A percentile compares a stretch with the other conserved stretches of the same genome.
Evolutionary conservation across 192 early-diverging fungal genomes (phyloP).

Genomic region (Entomortierella lignicola): DNA sequence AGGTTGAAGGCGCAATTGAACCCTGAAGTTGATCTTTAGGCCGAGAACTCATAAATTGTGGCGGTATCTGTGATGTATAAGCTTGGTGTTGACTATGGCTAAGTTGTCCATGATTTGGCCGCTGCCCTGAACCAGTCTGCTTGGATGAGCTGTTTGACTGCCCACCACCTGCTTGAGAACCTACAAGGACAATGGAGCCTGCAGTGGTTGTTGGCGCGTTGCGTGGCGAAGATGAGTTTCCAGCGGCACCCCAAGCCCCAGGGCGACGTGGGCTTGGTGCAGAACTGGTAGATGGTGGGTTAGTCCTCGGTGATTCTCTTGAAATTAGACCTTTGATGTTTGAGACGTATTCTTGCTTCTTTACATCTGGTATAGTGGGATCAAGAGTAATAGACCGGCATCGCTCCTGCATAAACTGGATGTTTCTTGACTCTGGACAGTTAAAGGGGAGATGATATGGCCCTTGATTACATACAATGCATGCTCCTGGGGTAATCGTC

Average conservation of each 20-base stretch:
- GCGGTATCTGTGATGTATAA: slow-evolving; percentile 19
- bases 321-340: slow-evolving; percentile 40
- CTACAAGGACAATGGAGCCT: slow-evolving; percentile 1
- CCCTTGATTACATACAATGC: slow-evolving; percentile 47
- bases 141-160: slow-evolving; percentile 18
- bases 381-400: slow-evolving; percentile 48
- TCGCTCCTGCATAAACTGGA: slow-evolving; percentile 48
- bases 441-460: slow-evolving; percentile 51
- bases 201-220: slow-evolving; percentile 9
- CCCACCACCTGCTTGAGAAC: slow-evolving; percentile 11
- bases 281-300: background rate
- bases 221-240: background rate
- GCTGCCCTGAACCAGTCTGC: background rate
- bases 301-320: slow-evolving; percentile 21
- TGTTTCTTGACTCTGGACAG: slow-evolving; percentile 34
- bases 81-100: slow-evolving; percentile 27
- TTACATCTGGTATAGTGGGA: slow-evolving; percentile 40
- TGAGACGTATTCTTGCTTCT: slow-evolving; percentile 51
- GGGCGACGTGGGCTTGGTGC: slow-evolving; percentile 22
- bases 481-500: slow-evolving; percentile 46
- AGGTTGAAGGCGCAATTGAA: background rate
- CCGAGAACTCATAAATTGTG: slow-evolving; percentile 28
- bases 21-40: slow-evolving; percentile 18
- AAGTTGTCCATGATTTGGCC: slow-evolving; percentile 8
- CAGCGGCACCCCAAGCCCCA: slow-evolving; percentile 1